These are phyloP conservation scores for Oenanthe sinensis DNA, from an alignment of 129 eudicot genomes.

Conservation along the genomic window DNA sequence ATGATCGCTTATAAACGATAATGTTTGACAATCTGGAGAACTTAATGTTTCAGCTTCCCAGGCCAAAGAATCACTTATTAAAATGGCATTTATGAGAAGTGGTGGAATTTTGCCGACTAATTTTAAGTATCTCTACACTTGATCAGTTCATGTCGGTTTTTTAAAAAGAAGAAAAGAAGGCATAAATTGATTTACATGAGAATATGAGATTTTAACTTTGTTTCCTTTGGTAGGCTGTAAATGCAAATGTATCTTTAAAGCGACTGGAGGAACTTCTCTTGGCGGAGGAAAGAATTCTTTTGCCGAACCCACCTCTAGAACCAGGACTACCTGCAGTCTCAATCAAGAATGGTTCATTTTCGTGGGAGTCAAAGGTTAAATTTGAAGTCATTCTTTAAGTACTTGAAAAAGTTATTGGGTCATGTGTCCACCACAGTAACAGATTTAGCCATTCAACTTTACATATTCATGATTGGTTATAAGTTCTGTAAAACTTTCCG, in stretches of 20 bases:
- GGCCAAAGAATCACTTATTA: neutral
- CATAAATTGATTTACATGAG: neutral
- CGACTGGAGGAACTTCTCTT: conserved; percentile 83
- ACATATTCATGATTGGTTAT: too few relatives aligned
- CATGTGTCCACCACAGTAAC: neutral
- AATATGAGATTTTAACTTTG: neutral
- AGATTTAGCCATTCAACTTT: neutral
- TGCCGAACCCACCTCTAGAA: conserved; percentile 86
- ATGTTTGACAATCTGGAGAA: neutral
- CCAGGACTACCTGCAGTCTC: conserved; percentile 77
- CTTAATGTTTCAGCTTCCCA: neutral
- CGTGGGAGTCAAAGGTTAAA: conserved; percentile 89
- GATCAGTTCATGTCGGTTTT: neutral
- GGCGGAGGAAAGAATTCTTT: conserved; percentile 82
- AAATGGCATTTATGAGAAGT: neutral
- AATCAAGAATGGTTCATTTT: conserved; percentile 71
- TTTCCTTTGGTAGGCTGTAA: conserved; percentile 61
- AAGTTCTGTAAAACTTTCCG: too few relatives aligned
- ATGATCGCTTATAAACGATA: neutral
- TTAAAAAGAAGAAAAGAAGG: neutral
- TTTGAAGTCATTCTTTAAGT: neutral
- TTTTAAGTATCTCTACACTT: too few relatives aligned
- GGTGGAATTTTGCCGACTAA: neutral
- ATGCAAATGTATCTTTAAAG: conserved; percentile 79
- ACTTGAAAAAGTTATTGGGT: neutral